Conservation (phyloP, 371 early-diverging fungal species). For the Saksenaea vasiformis region DNA sequence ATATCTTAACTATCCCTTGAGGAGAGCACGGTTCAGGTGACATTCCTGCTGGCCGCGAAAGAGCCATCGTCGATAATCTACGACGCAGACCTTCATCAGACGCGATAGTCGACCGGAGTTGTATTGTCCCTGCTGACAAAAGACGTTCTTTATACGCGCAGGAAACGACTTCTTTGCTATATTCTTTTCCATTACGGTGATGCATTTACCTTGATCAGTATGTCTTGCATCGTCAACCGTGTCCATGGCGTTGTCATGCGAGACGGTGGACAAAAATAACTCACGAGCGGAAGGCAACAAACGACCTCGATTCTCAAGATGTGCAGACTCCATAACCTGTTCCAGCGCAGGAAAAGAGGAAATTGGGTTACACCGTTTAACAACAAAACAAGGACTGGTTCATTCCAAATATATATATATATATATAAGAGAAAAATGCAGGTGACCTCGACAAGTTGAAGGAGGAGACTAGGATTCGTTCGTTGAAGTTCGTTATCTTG, state of each 20-base stretch:
- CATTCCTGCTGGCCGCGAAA: constrained; percentile 9
- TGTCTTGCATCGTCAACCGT: constrained; percentile 18
- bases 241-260: constrained; percentile 26
- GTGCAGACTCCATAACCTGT: constrained; percentile 23
- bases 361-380: background rate
- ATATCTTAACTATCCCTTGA: constrained; percentile 5
- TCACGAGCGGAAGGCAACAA: constrained; percentile 35
- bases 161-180: no score
- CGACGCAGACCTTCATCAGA: background rate
- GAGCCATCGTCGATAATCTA: constrained; percentile 5
- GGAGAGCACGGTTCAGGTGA: constrained; percentile 7
- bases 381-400: background rate
- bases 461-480: background rate
- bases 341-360: background rate
- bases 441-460: background rate
- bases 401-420: background rate
- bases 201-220: constrained; percentile 13
- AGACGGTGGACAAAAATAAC: constrained; percentile 18
- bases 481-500: constrained; percentile 18
- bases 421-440: background rate
- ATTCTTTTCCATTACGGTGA: background rate
- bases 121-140: constrained; percentile 4
- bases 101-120: constrained; percentile 17
- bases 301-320: constrained; percentile 20
- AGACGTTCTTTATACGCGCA: background rate